Conservation (phyloP, 306 rosid species). For the Corylus avellana region DNA sequence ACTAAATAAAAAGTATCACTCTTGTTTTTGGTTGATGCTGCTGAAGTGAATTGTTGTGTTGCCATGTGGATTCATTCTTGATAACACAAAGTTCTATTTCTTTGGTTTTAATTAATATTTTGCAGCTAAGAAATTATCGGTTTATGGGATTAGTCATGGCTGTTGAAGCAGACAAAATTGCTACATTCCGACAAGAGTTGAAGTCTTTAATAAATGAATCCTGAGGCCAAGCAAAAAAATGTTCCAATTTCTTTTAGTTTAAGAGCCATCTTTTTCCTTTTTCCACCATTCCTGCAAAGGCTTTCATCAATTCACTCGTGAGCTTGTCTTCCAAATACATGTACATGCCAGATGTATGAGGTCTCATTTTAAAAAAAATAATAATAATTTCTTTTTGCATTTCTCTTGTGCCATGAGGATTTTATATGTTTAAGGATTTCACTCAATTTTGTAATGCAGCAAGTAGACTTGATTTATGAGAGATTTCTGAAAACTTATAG, state of each 20-base stretch:
- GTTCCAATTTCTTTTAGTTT: not conserved
- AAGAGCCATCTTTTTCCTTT: not conserved
- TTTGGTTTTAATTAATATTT: not conserved
- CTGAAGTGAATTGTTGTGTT: slow-evolving; percentile 13
- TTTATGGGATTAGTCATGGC: slow-evolving; percentile 65
- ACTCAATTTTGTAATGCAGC: not conserved
- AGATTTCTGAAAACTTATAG: not conserved
- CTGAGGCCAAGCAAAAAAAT: slow-evolving; percentile 21
- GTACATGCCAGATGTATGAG: not conserved
- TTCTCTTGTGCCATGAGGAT: not conserved
- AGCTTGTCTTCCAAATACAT: not conserved
- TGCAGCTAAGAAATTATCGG: slow-evolving; percentile 62
- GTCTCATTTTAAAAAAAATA: no score
- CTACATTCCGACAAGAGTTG: slow-evolving; percentile 61
- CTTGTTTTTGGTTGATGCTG: slow-evolving; percentile 13
- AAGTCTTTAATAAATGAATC: slow-evolving; percentile 47
- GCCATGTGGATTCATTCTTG: not conserved
- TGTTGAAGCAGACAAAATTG: slow-evolving; percentile 52
- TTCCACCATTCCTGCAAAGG: slow-evolving; percentile 19
- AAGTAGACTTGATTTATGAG: not conserved
- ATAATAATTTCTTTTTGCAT: not conserved
- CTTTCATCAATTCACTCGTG: not conserved
- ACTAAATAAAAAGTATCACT: not conserved
- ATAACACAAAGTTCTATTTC: not conserved
- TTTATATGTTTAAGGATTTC: not conserved